These are phyloP conservation scores for Daldinia eschscholtzii DNA, from an alignment of 2,329 filamentous ascomycete genomes.

Conservation along the genomic window DNA sequence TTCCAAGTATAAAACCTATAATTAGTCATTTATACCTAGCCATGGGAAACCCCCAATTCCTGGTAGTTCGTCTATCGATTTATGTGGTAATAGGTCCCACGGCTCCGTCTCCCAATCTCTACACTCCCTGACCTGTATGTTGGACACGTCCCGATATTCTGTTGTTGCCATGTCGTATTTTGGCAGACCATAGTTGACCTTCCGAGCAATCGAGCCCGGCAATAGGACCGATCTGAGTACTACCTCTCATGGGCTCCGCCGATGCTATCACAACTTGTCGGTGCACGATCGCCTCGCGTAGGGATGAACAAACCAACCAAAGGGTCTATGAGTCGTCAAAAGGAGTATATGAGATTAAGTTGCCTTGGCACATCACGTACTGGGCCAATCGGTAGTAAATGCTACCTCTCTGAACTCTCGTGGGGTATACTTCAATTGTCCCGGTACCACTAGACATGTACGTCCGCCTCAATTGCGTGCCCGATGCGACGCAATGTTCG, in stretches of 20 bases:
- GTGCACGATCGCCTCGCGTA: slow-evolving; percentile 37
- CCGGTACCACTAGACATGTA: slow-evolving; percentile 3
- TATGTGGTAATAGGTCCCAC: not conserved
- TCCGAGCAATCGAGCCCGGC: slow-evolving; percentile 17
- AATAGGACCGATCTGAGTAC: slow-evolving; percentile 25
- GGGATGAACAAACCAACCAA: slow-evolving; percentile 8
- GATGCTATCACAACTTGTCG: slow-evolving; percentile 11
- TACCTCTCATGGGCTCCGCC: not conserved
- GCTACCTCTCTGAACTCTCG: slow-evolving; percentile 22
- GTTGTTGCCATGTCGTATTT: slow-evolving; percentile 9
- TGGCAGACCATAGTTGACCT: not conserved
- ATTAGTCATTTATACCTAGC: too few relatives aligned
- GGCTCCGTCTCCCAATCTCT: not conserved
- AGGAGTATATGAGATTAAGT: slow-evolving; percentile 9
- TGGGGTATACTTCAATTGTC: slow-evolving; percentile 8
- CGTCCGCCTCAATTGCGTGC: slow-evolving; percentile 7
- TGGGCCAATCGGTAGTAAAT: slow-evolving; percentile 19
- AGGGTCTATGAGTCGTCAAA: not conserved
- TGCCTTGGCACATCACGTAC: slow-evolving; percentile 11
- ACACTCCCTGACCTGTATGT: not conserved
- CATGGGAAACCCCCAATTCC: too few relatives aligned
- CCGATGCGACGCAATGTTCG: slow-evolving; percentile 14
- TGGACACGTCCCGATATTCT: not conserved
- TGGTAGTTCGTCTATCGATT: too few relatives aligned
- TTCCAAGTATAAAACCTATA: not conserved